Evolutionary conservation across 169 alveolate genomes (phyloP), one percentile per base, ranked within the genome.

Genomic region (Plasmodium billcollinsi): DNA sequence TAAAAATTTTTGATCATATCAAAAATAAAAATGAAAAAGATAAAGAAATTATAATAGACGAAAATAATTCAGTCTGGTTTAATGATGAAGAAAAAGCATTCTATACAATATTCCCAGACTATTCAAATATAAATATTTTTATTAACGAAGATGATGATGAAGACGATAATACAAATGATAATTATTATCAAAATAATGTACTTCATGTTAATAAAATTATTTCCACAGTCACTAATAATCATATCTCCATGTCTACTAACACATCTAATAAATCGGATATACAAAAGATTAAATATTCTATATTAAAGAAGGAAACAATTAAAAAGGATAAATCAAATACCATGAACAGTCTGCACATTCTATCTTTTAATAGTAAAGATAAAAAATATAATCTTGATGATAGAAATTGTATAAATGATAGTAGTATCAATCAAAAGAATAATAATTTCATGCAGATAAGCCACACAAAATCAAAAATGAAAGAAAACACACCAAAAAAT

Each of bases 101-200:
- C 14, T 80, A 80, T 12, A 80, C 91, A 20, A 58, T 33, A 4
- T 80, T 80, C 26, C 91, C 91, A 0, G 85, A 80, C 45, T 80
- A 67, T 12, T 66, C 91, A 12, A 80, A 69, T 56, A 56, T 80
- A 2, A 80, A 80, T 33, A 62, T 80, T 18, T 8, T 24, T 47
- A 6, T 80, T 20, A 67, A 80, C 24, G 91, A 80, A 18, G 91
- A 80, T 4, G 91, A 80, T 43, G 14, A 24, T 21, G 91, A 76
- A 15, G 89, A 66, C 3, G 76, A 66, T 0, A 58, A 65, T 11
- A 18, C 14, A 8, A 20, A 63, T 58, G 11, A 54, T 6, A 73
- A 11, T 7, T 20, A 3, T 73, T 49, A 33, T 12, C 21, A 12
- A n/a, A 24, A 71, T 14, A 6, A 15, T 7, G 47, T 39, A 1